These are phyloP conservation scores for Lasiosphaeria miniovina DNA, from an alignment of 495 filamentous ascomycete species.

Conservation along the genomic window DNA sequence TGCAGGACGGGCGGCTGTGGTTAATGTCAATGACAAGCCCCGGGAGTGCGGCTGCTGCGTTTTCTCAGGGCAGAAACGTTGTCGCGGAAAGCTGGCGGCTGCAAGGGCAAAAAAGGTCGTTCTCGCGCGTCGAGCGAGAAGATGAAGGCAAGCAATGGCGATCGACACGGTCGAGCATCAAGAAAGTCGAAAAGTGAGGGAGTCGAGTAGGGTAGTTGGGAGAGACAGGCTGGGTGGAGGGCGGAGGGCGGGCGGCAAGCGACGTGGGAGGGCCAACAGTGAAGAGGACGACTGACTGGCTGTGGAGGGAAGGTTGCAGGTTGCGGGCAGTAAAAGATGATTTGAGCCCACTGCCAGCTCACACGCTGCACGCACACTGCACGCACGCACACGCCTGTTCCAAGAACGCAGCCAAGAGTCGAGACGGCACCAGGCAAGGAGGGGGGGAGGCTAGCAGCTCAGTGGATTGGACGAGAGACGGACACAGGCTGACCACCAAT, in stretches of 20 bases:
- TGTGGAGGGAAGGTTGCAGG: background rate
- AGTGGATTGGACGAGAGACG: conserved; percentile 27
- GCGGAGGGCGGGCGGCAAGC: conserved; percentile 5
- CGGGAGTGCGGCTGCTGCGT: background rate
- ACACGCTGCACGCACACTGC: conserved; percentile 14
- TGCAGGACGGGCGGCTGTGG: conserved; percentile 5
- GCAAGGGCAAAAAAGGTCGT: background rate
- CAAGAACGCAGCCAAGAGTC: conserved; percentile 27
- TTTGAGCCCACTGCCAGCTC: conserved; percentile 6
- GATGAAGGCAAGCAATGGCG: conserved; percentile 1
- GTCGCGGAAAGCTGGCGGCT: background rate
- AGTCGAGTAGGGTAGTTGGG: conserved; percentile 4
- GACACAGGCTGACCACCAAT: conserved; percentile 22
- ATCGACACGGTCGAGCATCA: conserved; percentile 5
- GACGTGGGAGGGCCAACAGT: conserved; percentile 12
- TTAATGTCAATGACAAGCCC: background rate
- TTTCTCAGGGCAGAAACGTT: background rate
- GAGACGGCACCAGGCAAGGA: conserved; percentile 21
- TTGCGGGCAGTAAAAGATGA: conserved; percentile 19
- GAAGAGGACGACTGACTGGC: conserved; percentile 17
- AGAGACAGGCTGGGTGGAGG: conserved; percentile 4
- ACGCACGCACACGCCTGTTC: conserved; percentile 34
- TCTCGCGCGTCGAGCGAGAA: background rate
- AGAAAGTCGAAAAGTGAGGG: conserved; percentile 4
- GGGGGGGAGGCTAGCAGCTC: conserved; percentile 10